phyloP scores from a whole-genome alignment of 345 rosid genomes.

The Hibiscus tridactylites region DNA sequence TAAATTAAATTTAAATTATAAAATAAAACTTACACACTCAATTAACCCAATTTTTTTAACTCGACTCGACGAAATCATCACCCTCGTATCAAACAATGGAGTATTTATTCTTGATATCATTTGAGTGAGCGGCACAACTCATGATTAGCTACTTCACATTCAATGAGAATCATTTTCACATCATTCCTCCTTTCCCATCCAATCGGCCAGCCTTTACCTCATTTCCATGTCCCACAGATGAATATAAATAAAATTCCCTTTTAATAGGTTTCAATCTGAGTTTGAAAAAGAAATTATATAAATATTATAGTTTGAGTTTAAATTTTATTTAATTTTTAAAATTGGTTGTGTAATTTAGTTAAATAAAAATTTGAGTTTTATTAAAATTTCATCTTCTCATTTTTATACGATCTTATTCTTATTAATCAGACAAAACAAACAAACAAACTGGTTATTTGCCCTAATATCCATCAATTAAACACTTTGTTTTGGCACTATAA shows the following conservation, averaged over 20 bases:
- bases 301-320: too few species aligned
- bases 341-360: neutral
- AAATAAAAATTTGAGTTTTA: neutral
- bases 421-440: neutral
- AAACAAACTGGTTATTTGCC: neutral
- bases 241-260: too few species aligned
- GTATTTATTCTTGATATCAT: neutral
- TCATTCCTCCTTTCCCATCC: neutral
- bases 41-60: too few species aligned
- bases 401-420: neutral
- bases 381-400: neutral
- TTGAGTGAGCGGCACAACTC: neutral
- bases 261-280: too few species aligned
- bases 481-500: neutral
- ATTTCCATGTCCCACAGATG: neutral
- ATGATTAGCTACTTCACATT: neutral
- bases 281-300: too few species aligned
- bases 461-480: neutral
- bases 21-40: too few species aligned
- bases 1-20: too few species aligned
- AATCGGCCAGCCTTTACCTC: neutral
- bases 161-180: neutral
- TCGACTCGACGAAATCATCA: too few species aligned
- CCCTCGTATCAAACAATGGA: too few species aligned
- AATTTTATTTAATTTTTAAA: neutral